Percentiles rank a stretch among this genome's conserved stretches.
These are phyloP conservation scores for Cerioporus squamosus DNA, from an alignment of 1,284 basidiomycete species.

Conservation along the genomic window DNA sequence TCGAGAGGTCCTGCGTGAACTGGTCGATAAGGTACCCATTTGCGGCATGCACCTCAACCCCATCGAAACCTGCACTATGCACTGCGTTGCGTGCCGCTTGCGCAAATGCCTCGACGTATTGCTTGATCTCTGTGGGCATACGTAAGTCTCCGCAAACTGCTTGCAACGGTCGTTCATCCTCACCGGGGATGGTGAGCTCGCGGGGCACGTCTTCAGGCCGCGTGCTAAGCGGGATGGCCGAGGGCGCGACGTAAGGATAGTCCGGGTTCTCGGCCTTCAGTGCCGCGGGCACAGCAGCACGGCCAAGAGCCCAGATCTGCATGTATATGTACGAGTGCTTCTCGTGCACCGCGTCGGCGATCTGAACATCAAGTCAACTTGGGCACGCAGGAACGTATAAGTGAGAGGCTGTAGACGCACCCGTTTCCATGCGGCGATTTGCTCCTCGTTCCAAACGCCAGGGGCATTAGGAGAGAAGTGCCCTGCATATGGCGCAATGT, in stretches of 20 bases:
- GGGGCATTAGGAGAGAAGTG: conserved; percentile 42
- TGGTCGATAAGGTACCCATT: conserved; percentile 49
- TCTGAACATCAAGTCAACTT: background rate
- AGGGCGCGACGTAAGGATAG: conserved; percentile 37
- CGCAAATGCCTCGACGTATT: conserved; percentile 42
- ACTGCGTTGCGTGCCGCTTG: conserved; percentile 48
- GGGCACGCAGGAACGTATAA: background rate
- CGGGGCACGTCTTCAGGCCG: conserved; percentile 37
- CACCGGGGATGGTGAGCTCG: conserved; percentile 37
- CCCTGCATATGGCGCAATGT: conserved; percentile 45
- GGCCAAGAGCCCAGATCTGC: conserved; percentile 54
- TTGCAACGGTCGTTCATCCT: background rate
- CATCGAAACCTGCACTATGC: conserved; percentile 51
- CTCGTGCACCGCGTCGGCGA: conserved; percentile 29
- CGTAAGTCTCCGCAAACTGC: background rate
- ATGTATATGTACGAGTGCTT: conserved; percentile 46
- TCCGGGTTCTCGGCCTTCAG: conserved; percentile 33
- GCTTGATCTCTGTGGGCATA: conserved; percentile 40
- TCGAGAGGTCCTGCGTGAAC: conserved; percentile 46
- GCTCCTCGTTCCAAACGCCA: conserved; percentile 47
- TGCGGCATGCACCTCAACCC: conserved; percentile 36
- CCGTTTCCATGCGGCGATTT: conserved; percentile 51
- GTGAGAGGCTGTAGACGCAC: conserved; percentile 30
- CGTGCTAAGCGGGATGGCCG: conserved; percentile 42
- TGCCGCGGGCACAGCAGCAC: conserved; percentile 39